Evolutionary conservation across 176 grass and related monocot genomes (phyloP).

Genomic region (Musa troglodytarum): DNA sequence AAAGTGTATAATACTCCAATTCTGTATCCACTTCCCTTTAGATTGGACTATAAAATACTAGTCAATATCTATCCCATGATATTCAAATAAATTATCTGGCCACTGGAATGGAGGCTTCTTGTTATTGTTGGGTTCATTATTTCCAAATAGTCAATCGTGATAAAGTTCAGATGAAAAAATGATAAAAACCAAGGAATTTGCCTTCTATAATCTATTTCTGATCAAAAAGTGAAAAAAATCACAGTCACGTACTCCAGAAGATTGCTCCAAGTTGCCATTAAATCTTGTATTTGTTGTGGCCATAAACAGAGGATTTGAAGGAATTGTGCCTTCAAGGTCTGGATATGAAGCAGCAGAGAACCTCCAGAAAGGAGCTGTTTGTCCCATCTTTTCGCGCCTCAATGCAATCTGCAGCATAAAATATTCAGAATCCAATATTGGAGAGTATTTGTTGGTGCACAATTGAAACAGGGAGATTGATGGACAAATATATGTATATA

Average conservation of each 20-base stretch:
- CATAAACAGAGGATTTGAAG: slow-evolving; percentile 18
- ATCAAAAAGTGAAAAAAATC: not conserved
- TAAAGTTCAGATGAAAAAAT: not conserved
- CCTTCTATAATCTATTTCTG: not conserved
- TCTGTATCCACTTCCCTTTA: too few relatives aligned
- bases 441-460: slow-evolving; percentile 1
- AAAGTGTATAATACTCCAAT: too few relatives aligned
- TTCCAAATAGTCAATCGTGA: not conserved
- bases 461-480: not conserved
- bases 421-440: not conserved
- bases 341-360: slow-evolving; percentile 47
- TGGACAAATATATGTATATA: not conserved
- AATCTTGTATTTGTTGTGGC: not conserved
- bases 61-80: too few relatives aligned
- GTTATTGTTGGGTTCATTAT: not conserved
- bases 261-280: slow-evolving; percentile 22
- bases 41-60: too few relatives aligned
- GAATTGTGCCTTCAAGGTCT: slow-evolving; percentile 25
- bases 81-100: too few relatives aligned
- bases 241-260: slow-evolving; percentile 10
- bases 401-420: slow-evolving; percentile 27
- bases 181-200: not conserved
- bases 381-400: slow-evolving; percentile 45
- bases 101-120: not conserved
- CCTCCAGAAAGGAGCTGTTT: slow-evolving; percentile 42